A percentile compares a stretch with the other conserved stretches of the same genome.
phyloP scores from a whole-genome alignment of 805 yeast species.

The Brettanomyces bruxellensis region DNA sequence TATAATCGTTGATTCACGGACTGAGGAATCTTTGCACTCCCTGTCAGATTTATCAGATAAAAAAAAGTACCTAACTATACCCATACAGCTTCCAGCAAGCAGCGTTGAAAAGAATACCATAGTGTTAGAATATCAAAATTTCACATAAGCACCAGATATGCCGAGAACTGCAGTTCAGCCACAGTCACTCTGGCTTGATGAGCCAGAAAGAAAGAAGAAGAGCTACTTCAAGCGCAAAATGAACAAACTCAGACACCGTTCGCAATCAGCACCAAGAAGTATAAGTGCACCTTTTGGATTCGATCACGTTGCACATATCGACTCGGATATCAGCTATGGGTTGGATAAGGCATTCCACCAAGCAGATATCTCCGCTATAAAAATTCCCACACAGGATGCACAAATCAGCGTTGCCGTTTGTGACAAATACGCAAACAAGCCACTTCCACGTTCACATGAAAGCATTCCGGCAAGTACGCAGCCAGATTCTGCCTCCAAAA shows the following conservation, averaged over 20 bases:
- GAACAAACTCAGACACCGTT: too few relatives aligned
- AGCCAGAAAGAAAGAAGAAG: conserved; percentile 1
- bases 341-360: conserved; percentile 19
- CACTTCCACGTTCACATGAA: background rate
- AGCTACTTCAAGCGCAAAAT: background rate
- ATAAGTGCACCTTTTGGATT: conserved; percentile 27
- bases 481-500: too few relatives aligned
- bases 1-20: too few relatives aligned
- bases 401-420: background rate
- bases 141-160: background rate
- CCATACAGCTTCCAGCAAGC: background rate
- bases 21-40: too few relatives aligned
- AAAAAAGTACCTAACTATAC: background rate
- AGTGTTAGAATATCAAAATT: too few relatives aligned
- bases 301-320: conserved; percentile 26
- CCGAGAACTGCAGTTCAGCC: conserved; percentile 1
- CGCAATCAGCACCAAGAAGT: background rate
- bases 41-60: too few relatives aligned
- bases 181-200: conserved; percentile 20
- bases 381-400: background rate
- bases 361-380: conserved; percentile 4
- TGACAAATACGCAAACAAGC: background rate
- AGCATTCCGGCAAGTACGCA: too few relatives aligned
- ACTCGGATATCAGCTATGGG: conserved; percentile 21
- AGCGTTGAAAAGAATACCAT: too few relatives aligned